These are phyloP conservation scores for Primulina eburnea DNA, from an alignment of 257 asterid species.

Conservation along the genomic window DNA sequence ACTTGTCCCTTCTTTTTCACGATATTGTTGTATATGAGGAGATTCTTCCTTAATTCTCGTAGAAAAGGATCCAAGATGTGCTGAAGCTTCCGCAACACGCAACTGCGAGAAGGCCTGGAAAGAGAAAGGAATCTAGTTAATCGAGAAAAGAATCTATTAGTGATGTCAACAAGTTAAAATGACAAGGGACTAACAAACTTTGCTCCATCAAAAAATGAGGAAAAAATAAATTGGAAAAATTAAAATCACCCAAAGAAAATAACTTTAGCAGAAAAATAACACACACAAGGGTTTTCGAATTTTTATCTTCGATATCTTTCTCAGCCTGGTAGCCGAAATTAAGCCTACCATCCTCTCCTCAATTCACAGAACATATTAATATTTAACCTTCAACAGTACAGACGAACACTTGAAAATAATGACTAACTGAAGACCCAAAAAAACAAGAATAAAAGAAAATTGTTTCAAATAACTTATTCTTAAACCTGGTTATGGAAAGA, in stretches of 20 bases:
- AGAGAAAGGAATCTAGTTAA: conserved; percentile 21
- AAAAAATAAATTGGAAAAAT: conserved; percentile 1
- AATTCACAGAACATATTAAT: conserved; percentile 12
- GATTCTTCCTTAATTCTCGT: conserved; percentile 86
- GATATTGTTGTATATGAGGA: conserved; percentile 37
- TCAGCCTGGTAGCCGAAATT: conserved; percentile 20
- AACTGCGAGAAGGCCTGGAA: conserved; percentile 92
- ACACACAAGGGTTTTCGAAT: conserved; percentile 10
- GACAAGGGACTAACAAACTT: conserved; percentile 16
- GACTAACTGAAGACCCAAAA: conserved; percentile 8
- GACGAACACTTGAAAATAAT: not conserved
- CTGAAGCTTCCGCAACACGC: conserved; percentile 95
- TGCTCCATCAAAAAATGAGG: not conserved
- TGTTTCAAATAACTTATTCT: conserved; percentile 10
- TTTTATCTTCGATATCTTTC: conserved; percentile 3
- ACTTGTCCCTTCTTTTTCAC: conserved; percentile 58
- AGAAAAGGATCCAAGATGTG: conserved; percentile 91
- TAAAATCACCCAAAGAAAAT: conserved; percentile 14
- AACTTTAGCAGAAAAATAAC: not conserved
- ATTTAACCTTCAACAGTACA: not conserved
- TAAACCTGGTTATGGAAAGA: conserved; percentile 8
- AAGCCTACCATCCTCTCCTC: conserved; percentile 14
- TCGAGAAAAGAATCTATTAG: conserved; percentile 14
- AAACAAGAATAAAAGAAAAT: not conserved
- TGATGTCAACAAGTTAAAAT: conserved; percentile 6